Evolutionary conservation across 768 basidiomycete genomes (phyloP).

Genomic region (Termitomyces sp.): DNA sequence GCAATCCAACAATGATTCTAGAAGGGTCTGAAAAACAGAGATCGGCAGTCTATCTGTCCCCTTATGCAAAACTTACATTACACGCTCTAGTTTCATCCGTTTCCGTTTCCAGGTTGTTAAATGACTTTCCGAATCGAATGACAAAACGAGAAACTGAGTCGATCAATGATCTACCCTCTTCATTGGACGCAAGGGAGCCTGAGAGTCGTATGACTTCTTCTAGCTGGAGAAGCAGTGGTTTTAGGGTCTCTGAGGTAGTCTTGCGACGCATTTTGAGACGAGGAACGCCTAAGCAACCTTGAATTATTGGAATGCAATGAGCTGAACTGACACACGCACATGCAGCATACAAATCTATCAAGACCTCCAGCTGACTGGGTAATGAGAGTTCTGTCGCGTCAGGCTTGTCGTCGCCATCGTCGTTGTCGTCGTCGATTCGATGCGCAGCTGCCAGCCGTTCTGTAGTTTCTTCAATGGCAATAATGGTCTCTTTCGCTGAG

Average conservation of each 20-base stretch:
- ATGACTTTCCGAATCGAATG: conserved; percentile 11
- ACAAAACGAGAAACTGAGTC: conserved; percentile 24
- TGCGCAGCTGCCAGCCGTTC: conserved; percentile 31
- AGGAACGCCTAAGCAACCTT: conserved; percentile 35
- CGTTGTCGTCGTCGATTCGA: conserved; percentile 13
- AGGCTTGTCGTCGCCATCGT: conserved; percentile 25
- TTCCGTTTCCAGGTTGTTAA: conserved; percentile 10
- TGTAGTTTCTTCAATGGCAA: conserved; percentile 42
- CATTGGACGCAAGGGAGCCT: conserved; percentile 18
- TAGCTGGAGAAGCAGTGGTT: conserved; percentile 36
- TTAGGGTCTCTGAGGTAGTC: conserved; percentile 38
- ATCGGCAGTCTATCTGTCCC: not conserved
- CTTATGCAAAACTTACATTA: conserved; percentile 20
- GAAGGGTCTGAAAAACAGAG: conserved; percentile 19
- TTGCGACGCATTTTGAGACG: conserved; percentile 41
- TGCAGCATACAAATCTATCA: conserved; percentile 36
- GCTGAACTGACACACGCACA: conserved; percentile 24
- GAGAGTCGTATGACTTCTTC: conserved; percentile 26
- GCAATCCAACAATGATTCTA: conserved; percentile 30
- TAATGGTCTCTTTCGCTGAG: conserved; percentile 43
- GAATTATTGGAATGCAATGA: not conserved
- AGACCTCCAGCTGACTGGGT: conserved; percentile 28
- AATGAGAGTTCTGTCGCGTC: conserved; percentile 19
- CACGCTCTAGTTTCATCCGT: conserved; percentile 22
- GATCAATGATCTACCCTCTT: conserved; percentile 33